These are phyloP conservation scores for Inga leiocalycina DNA, from an alignment of 306 rosid genomes.

Conservation along the genomic window DNA sequence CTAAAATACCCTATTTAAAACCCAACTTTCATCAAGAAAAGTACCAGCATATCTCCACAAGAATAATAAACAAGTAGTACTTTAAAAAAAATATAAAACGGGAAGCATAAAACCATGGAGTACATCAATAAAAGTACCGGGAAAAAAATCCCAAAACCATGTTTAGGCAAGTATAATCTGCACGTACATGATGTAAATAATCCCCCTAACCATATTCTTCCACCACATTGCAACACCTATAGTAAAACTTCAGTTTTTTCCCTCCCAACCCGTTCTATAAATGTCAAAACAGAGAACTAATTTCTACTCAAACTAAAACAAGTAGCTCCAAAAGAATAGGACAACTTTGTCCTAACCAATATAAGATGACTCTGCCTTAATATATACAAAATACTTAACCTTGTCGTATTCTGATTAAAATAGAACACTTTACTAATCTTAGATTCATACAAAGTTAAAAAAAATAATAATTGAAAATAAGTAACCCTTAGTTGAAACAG, in stretches of 20 bases:
- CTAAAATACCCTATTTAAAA: background rate
- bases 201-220: background rate
- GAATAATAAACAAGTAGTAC: background rate
- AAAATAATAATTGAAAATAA: background rate
- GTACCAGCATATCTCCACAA: background rate
- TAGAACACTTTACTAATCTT: background rate
- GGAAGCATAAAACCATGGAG: constrained; percentile 10
- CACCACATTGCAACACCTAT: background rate
- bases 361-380: background rate
- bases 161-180: background rate
- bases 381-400: background rate
- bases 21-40: background rate
- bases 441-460: background rate
- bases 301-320: background rate
- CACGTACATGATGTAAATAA: background rate
- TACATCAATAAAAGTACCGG: background rate
- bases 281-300: background rate
- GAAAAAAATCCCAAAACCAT: background rate
- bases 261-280: background rate
- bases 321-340: background rate
- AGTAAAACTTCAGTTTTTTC: background rate
- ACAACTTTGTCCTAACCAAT: background rate
- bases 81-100: background rate
- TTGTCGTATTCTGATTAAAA: background rate
- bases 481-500: background rate